Conservation (phyloP, 768 basidiomycete genomes). For the Leucogyrophana mollusca region DNA sequence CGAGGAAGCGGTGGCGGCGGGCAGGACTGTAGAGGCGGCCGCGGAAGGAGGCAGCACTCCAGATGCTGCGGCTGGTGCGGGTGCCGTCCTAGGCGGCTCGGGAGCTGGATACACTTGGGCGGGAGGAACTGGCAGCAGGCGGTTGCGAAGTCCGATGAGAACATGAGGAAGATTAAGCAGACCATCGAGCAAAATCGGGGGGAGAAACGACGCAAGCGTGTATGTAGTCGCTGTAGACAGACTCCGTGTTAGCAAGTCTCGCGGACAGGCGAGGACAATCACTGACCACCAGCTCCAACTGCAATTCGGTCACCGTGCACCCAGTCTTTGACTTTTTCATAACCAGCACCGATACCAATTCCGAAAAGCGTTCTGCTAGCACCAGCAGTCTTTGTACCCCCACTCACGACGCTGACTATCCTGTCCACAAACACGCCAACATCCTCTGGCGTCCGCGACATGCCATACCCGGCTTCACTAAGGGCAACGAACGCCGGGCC, state of each 20-base stretch:
- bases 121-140: slow-evolving; percentile 53
- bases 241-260: slow-evolving; percentile 9
- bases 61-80: slow-evolving; percentile 10
- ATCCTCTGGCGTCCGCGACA: slow-evolving; percentile 54
- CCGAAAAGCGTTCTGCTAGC: slow-evolving; percentile 42
- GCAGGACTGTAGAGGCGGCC: background rate
- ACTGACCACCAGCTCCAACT: slow-evolving; percentile 78
- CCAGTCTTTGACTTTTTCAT: slow-evolving; percentile 48
- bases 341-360: slow-evolving; percentile 40
- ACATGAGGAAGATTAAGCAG: slow-evolving; percentile 67
- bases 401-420: slow-evolving; percentile 59
- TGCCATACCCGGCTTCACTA: slow-evolving; percentile 37
- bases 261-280: background rate
- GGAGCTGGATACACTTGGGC: slow-evolving; percentile 32
- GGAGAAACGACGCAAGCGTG: slow-evolving; percentile 66
- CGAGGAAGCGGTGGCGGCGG: background rate
- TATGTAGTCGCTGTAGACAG: slow-evolving; percentile 62
- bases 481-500: slow-evolving; percentile 63
- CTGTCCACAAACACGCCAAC: slow-evolving; percentile 56
- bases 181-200: slow-evolving; percentile 58
- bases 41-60: slow-evolving; percentile 7
- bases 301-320: slow-evolving; percentile 66
- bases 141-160: slow-evolving; percentile 61
- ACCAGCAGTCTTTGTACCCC: slow-evolving; percentile 40
- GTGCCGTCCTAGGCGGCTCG: too few species aligned